Conservation (phyloP, 2,329 filamentous ascomycete species). For the Botryotinia narcissicola region DNA sequence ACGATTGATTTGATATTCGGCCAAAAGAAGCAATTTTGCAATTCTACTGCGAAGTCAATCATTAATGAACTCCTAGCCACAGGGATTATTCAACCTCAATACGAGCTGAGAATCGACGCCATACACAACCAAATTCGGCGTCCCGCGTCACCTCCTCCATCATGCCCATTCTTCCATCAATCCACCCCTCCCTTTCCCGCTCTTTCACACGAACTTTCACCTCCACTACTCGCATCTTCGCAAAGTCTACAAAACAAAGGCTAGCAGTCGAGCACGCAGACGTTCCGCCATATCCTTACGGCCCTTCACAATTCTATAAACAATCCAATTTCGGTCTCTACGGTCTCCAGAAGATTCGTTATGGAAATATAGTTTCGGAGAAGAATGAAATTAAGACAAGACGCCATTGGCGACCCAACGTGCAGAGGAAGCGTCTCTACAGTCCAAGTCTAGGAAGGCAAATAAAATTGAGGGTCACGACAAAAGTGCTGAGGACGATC, state of each 20-base stretch:
- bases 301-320: constrained; percentile 69
- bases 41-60: background rate
- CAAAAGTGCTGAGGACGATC: constrained; percentile 69
- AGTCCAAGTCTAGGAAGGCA: constrained; percentile 59
- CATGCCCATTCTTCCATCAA: constrained; percentile 30
- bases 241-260: constrained; percentile 41
- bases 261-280: constrained; percentile 36
- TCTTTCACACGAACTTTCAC: constrained; percentile 38
- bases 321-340: constrained; percentile 76
- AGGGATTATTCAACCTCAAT: background rate
- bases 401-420: constrained; percentile 72
- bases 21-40: background rate
- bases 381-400: constrained; percentile 68
- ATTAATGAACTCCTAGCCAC: background rate
- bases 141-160: constrained; percentile 13
- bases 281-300: constrained; percentile 68
- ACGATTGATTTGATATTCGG: background rate
- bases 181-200: constrained; percentile 32
- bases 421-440: constrained; percentile 62
- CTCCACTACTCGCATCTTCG: constrained; percentile 32
- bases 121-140: background rate
- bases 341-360: constrained; percentile 67
- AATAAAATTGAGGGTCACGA: constrained; percentile 67
- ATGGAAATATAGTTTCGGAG: constrained; percentile 73
- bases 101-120: background rate